Conservation (phyloP, 108 stramenopile genomes). For the Pseudonitzschia delicatissima region DNA sequence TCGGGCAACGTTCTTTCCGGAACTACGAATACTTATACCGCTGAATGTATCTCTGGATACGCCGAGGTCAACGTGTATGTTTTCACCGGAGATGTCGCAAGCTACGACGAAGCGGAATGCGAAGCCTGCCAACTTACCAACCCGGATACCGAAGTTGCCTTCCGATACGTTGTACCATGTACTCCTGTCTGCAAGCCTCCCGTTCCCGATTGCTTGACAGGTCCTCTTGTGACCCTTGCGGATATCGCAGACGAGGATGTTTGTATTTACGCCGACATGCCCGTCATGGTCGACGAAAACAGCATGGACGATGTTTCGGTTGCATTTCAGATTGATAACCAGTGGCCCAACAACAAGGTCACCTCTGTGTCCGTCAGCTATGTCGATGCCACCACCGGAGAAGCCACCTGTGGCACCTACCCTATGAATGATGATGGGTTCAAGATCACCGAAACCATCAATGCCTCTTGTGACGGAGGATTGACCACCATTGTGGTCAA, state of each 20-base stretch:
- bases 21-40: not conserved
- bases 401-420: not conserved
- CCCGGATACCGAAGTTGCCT: not conserved
- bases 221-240: slow-evolving; percentile 1
- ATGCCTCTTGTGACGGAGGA: not conserved
- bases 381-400: not conserved
- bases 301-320: not conserved
- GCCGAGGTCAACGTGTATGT: not conserved
- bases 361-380: not conserved
- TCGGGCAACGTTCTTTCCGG: not conserved
- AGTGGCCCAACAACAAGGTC: not conserved
- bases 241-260: not conserved
- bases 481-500: not conserved
- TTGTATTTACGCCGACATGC: slow-evolving; percentile 7
- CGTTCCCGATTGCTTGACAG: not conserved
- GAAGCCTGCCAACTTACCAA: not conserved
- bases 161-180: not conserved
- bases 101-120: not conserved
- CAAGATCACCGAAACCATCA: not conserved
- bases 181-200: slow-evolving; percentile 9
- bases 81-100: not conserved
- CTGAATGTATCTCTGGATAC: slow-evolving; percentile 6
- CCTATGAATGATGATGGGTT: not conserved
- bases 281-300: not conserved
- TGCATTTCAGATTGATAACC: not conserved